These are phyloP conservation scores for Diaporthe sp. DNA, from an alignment of 2,329 filamentous ascomycete species.

Conservation along the genomic window DNA sequence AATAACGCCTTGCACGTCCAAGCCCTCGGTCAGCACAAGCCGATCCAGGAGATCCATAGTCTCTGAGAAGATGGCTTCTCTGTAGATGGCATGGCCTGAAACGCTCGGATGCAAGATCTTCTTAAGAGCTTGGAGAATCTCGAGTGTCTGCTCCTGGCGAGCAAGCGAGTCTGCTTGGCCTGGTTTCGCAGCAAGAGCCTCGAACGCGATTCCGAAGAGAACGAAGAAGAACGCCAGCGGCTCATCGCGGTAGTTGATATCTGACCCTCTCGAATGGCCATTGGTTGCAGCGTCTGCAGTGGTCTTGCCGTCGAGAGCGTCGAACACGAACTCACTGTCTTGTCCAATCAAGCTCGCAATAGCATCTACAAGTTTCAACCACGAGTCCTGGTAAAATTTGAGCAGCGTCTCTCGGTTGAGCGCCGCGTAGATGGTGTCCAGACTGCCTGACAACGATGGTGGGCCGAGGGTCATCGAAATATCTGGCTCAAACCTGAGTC, in stretches of 20 bases:
- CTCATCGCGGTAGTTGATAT: constrained; percentile 98
- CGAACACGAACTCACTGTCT: constrained; percentile 97
- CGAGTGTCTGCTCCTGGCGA: constrained; percentile 81
- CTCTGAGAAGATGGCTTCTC: constrained; percentile 95
- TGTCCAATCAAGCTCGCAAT: constrained; percentile 98
- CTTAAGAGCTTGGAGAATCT: constrained; percentile 91
- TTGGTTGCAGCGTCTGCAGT: constrained; percentile 62
- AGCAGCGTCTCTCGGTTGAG: constrained; percentile 94
- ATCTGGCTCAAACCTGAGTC: constrained; percentile 92
- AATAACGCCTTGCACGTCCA: constrained; percentile 91
- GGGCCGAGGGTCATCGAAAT: constrained; percentile 92
- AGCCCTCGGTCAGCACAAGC: constrained; percentile 89
- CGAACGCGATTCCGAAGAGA: constrained; percentile 95
- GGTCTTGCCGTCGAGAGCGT: constrained; percentile 91
- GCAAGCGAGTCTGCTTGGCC: constrained; percentile 76
- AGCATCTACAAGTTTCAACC: constrained; percentile 96
- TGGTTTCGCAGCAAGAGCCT: constrained; percentile 89
- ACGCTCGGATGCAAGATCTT: constrained; percentile 96
- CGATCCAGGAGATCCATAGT: constrained; percentile 96
- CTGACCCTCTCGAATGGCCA: constrained; percentile 73
- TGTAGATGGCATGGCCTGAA: constrained; percentile 95
- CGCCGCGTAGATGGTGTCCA: constrained; percentile 95
- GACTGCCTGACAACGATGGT: constrained; percentile 83
- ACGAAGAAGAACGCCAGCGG: constrained; percentile 99
- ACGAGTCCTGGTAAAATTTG: constrained; percentile 96